Conservation (phyloP, 202 grass and related monocot species). For the Bolboschoenoplectus hybrid region DNA sequence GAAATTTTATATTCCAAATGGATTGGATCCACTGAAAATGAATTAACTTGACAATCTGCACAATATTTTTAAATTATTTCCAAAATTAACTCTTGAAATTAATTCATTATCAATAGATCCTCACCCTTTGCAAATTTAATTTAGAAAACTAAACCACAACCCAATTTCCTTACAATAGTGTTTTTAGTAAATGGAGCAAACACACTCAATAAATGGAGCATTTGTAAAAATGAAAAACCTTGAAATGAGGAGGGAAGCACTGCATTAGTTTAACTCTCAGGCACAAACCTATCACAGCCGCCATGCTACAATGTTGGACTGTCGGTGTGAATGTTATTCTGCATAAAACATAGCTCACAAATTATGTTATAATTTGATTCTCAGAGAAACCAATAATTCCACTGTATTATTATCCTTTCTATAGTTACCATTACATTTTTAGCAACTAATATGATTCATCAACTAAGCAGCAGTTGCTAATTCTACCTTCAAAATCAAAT, state of each 20-base stretch:
- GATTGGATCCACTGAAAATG: neutral
- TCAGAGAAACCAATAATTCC: neutral
- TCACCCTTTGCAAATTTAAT: neutral
- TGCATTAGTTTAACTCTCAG: constrained; percentile 96
- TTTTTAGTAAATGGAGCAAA: neutral
- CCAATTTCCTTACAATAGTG: neutral
- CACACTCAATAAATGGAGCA: neutral
- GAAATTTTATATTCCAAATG: neutral
- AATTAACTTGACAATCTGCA: neutral
- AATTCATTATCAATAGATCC: constrained; percentile 1
- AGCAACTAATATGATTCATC: neutral
- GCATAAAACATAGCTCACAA: constrained; percentile 39
- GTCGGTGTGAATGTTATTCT: constrained; percentile 99
- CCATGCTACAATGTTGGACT: constrained; percentile 98
- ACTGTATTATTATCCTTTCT: neutral
- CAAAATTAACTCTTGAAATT: neutral
- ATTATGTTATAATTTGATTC: neutral
- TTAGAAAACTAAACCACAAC: neutral
- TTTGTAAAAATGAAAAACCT: constrained; percentile 51
- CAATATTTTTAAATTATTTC: neutral
- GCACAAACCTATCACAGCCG: constrained; percentile 87
- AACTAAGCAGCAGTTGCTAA: neutral
- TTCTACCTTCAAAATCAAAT: neutral
- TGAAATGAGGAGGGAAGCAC: constrained; percentile 86
- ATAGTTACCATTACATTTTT: neutral